Conservation (phyloP, 2,329 filamentous ascomycete species). For the Coccinonectria pachysandricola region DNA sequence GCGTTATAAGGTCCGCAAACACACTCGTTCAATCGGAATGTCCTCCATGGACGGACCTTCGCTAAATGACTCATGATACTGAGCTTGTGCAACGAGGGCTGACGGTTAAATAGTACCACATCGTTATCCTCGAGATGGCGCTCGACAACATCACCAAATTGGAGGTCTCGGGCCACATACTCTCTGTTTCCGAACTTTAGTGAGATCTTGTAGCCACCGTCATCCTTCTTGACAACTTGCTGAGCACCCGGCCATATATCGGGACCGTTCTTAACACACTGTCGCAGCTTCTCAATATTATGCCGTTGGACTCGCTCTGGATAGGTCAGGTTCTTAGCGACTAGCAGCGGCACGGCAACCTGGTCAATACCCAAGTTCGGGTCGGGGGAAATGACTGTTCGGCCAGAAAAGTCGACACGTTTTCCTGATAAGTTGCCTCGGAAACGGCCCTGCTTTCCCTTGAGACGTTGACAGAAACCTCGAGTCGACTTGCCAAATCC, state of each 20-base stretch:
- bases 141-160: slow-evolving; percentile 81
- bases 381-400: slow-evolving; percentile 95
- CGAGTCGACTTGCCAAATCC: slow-evolving; percentile 82
- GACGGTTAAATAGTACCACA: slow-evolving; percentile 94
- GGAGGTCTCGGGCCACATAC: slow-evolving; percentile 61
- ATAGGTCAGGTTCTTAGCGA: slow-evolving; percentile 95
- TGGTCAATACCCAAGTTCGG: slow-evolving; percentile 90
- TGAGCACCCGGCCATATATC: slow-evolving; percentile 83
- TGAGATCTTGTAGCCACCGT: slow-evolving; percentile 57
- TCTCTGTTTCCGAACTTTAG: slow-evolving; percentile 66
- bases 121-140: slow-evolving; percentile 92
- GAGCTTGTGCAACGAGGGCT: slow-evolving; percentile 94
- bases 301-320: slow-evolving; percentile 78
- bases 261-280: slow-evolving; percentile 65
- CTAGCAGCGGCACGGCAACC: slow-evolving; percentile 79
- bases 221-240: slow-evolving; percentile 62
- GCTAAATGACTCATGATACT: slow-evolving; percentile 95
- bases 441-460: slow-evolving; percentile 96
- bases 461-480: slow-evolving; percentile 88
- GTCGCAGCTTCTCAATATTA: slow-evolving; percentile 72
- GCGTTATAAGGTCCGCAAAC: slow-evolving; percentile 97
- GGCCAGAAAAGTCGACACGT: slow-evolving; percentile 94
- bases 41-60: slow-evolving; percentile 89
- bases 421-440: slow-evolving; percentile 95
- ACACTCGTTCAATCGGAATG: slow-evolving; percentile 94